These are phyloP conservation scores for Candida glucosophila DNA, from an alignment of 1,139 yeast genomes.

Conservation along the genomic window DNA sequence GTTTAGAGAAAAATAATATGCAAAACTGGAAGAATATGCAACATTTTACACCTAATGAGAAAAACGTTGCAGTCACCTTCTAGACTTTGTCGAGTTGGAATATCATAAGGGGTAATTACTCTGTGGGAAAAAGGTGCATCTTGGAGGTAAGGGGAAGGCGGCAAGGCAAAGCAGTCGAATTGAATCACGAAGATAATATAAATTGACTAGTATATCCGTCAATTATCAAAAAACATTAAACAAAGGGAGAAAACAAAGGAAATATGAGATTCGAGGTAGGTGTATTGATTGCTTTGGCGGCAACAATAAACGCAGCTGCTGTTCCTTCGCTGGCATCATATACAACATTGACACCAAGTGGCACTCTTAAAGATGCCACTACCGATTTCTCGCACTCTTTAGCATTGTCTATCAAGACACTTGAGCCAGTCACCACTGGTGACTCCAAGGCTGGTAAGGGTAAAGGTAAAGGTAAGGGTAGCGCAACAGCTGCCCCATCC, in stretches of 20 bases:
- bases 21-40: too few relatives aligned
- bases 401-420: conserved; percentile 18
- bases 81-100: too few relatives aligned
- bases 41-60: too few relatives aligned
- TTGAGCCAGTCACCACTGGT: conserved; percentile 25
- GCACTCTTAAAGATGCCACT: conserved; percentile 14
- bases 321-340: conserved; percentile 33
- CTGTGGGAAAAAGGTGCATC: too few relatives aligned
- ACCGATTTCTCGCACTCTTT: conserved; percentile 16
- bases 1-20: too few relatives aligned
- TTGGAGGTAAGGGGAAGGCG: too few relatives aligned
- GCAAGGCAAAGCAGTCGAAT: conserved; percentile 22
- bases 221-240: background rate
- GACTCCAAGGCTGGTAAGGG: too few relatives aligned
- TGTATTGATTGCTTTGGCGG: conserved; percentile 23
- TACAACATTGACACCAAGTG: conserved; percentile 19
- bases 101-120: too few relatives aligned
- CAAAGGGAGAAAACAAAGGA: background rate
- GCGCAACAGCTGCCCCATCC: conserved; percentile 14
- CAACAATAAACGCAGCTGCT: conserved; percentile 51
- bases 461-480: too few relatives aligned
- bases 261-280: too few relatives aligned
- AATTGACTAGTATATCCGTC: background rate
- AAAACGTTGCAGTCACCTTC: too few relatives aligned
- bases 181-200: background rate